A percentile compares a stretch with the other conserved stretches of the same genome.
These are phyloP conservation scores for Suillus occidentalis DNA, from an alignment of 768 basidiomycete species.

Conservation along the genomic window DNA sequence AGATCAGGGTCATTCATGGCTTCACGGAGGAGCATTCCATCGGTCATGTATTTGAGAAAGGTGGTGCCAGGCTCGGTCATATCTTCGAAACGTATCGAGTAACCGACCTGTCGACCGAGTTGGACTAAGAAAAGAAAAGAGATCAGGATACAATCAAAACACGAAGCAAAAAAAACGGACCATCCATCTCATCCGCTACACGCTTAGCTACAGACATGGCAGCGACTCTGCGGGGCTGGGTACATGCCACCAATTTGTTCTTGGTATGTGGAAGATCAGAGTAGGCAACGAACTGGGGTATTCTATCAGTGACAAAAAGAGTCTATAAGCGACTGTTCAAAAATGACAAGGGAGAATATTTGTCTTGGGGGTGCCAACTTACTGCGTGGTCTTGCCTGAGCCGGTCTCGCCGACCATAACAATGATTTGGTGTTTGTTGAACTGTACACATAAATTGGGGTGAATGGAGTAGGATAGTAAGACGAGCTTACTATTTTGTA, in stretches of 20 bases:
- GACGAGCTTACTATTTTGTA: constrained; percentile 71
- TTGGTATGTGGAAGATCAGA: constrained; percentile 90
- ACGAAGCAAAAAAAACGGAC: constrained; percentile 42
- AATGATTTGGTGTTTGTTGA: constrained; percentile 66
- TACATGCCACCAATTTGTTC: constrained; percentile 93
- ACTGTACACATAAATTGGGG: constrained; percentile 13
- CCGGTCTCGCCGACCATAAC: constrained; percentile 95
- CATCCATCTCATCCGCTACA: constrained; percentile 99
- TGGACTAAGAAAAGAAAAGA: constrained; percentile 51
- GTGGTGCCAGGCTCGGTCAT: constrained; percentile 79
- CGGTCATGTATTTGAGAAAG: constrained; percentile 99
- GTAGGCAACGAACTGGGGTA: constrained; percentile 95
- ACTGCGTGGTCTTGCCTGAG: constrained; percentile 96
- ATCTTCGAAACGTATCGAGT: constrained; percentile 98
- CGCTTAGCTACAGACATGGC: constrained; percentile 99
- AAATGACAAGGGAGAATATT: constrained; percentile 20
- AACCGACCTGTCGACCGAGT: constrained; percentile 94
- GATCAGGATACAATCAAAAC: background rate
- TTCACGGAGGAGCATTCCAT: constrained; percentile 99
- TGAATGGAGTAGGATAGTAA: background rate
- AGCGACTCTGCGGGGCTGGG: constrained; percentile 93
- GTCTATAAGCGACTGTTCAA: constrained; percentile 29
- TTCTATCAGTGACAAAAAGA: constrained; percentile 48
- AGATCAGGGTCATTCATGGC: constrained; percentile 96
- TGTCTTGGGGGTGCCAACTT: constrained; percentile 35